Evolutionary conservation across 139 green algal species (phyloP), one percentile per base, ranked within the genome.

Genomic region (Volvox africanus): DNA sequence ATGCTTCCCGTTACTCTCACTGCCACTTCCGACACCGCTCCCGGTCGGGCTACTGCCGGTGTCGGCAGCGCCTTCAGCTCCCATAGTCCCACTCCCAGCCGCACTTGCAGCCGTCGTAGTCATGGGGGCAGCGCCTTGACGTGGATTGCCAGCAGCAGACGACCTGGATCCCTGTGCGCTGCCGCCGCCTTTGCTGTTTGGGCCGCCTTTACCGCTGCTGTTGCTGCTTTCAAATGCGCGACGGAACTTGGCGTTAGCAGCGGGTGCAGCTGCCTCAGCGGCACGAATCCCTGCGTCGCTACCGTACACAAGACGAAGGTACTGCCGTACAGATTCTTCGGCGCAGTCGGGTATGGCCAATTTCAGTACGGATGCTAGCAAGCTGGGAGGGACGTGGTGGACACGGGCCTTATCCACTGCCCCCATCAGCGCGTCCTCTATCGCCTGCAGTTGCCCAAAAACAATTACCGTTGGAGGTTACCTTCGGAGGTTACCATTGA

Each of bases 271-370:
- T 20, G 69, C 69, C 69, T 89, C 85, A 20, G 85, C 85, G 28
- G 69, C 69, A 6, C 69, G 69, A 0, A 82, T 62, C 3, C 37
- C 20, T 2, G 69, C 28, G 6, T 89, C 85, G 24, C 32, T 33
- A 36, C 85, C 85, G 85, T 89, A 89, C 85, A 89, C 85, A 20
- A 82, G 44, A 0, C 85, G 68, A 24, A 75, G 77, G 85, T 89
- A 75, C 68, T 89, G 85, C 44, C 85, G 69, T 82, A 89, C 44
- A 14, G 67, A 81, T 21, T 82, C 85, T 26, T 82, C 69, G 5
- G 69, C 73, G 36, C 85, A 89, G 85, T 82, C 69, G 16, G 85
- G 69, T 33, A 89, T 55, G 26, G 50, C 50, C 21, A 50, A 35
- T 19, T 44, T 37, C 18, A 85, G 75, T 17, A 77, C 86, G 35